Percentiles rank a stretch among this genome's conserved stretches.
Conservation (phyloP, 176 grass and related monocot species). For the Otatea glauca region DNA sequence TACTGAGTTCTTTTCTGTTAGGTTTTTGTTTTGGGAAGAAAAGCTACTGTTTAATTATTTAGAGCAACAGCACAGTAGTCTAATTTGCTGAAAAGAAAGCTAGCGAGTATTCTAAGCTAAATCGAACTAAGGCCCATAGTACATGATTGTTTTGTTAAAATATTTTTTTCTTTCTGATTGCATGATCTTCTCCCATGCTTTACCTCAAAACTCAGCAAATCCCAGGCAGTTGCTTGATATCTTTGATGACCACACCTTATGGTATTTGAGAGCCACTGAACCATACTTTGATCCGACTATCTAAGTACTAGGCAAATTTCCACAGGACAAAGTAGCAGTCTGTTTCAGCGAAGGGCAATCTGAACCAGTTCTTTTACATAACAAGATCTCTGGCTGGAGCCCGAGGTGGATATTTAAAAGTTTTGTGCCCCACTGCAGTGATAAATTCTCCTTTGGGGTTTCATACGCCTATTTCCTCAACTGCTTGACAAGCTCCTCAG, state of each 20-base stretch:
- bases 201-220: neutral
- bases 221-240: neutral
- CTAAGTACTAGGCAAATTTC: neutral
- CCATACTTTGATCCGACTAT: neutral
- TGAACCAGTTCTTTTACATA: no score
- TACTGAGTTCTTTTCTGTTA: neutral
- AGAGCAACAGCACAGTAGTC: neutral
- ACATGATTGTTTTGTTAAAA: neutral
- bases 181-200: neutral
- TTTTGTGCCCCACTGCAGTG: no score
- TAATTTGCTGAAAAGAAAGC: neutral
- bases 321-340: neutral
- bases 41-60: neutral
- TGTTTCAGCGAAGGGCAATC: no score
- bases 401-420: no score
- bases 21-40: neutral
- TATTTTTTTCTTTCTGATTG: neutral
- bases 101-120: neutral
- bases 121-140: neutral
- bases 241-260: neutral
- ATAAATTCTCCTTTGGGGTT: no score
- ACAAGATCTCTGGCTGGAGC: no score
- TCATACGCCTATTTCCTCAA: no score
- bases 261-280: neutral
- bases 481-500: no score